Conservation (phyloP, 2,329 filamentous ascomycete species). For the Colletotrichum ledebouriae region DNA sequence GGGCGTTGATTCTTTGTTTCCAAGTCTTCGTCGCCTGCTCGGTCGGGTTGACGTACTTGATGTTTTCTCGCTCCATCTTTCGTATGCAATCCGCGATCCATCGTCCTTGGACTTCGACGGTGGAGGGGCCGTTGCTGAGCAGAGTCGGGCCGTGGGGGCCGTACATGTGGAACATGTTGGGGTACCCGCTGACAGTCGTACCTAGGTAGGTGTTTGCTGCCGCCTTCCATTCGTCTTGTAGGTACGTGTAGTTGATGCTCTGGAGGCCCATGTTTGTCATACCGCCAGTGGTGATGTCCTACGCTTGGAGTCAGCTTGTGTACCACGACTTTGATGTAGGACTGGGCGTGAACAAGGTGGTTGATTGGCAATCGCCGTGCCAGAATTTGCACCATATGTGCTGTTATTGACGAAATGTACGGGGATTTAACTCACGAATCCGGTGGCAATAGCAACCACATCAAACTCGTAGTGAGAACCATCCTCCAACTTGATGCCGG, state of each 20-base stretch:
- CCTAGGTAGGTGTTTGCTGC: conserved; percentile 61
- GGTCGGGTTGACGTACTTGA: conserved; percentile 66
- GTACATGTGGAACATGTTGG: conserved; percentile 67
- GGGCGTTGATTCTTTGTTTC: conserved; percentile 62
- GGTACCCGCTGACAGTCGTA: conserved; percentile 58
- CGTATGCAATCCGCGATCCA: conserved; percentile 67
- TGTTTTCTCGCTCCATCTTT: conserved; percentile 59
- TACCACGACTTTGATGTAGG: neutral
- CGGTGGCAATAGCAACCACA: conserved; percentile 60
- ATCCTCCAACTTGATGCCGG: conserved; percentile 56
- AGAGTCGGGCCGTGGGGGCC: conserved; percentile 70
- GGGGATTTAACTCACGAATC: conserved; percentile 54
- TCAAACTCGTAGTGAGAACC: conserved; percentile 59
- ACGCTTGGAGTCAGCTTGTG: neutral
- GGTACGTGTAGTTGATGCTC: conserved; percentile 54
- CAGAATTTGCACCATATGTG: neutral
- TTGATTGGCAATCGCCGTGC: neutral
- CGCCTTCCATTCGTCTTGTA: conserved; percentile 58
- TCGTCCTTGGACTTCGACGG: conserved; percentile 67
- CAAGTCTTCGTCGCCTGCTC: conserved; percentile 60
- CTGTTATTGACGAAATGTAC: neutral
- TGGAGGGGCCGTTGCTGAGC: conserved; percentile 67
- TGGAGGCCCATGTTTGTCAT: conserved; percentile 61
- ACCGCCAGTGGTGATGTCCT: conserved; percentile 45
- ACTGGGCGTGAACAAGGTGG: neutral